These are phyloP conservation scores for Pyricularia pennisetigena DNA, from an alignment of 2,329 filamentous ascomycete species.

Conservation along the genomic window DNA sequence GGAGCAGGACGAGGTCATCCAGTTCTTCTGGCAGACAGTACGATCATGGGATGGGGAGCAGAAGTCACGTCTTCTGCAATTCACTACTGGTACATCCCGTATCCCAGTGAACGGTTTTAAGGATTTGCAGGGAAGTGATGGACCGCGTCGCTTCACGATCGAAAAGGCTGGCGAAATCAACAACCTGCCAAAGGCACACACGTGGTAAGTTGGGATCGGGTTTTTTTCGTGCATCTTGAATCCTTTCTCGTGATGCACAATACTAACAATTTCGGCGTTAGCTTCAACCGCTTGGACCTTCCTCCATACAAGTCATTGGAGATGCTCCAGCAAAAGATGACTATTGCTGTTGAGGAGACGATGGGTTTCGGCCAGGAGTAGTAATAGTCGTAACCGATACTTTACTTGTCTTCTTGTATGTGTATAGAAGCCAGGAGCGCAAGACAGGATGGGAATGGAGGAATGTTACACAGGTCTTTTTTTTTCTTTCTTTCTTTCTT, in stretches of 20 bases:
- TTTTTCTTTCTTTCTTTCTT: slow-evolving; percentile 3
- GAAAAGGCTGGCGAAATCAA: slow-evolving; percentile 89
- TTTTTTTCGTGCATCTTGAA: background rate
- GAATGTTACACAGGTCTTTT: background rate
- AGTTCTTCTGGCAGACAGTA: slow-evolving; percentile 98
- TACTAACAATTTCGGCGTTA: slow-evolving; percentile 22
- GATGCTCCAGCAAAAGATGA: slow-evolving; percentile 77
- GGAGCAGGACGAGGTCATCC: slow-evolving; percentile 92
- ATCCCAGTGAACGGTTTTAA: slow-evolving; percentile 99
- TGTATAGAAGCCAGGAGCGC: background rate
- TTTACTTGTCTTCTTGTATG: background rate
- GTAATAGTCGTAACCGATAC: slow-evolving; percentile 41
- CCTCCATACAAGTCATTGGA: slow-evolving; percentile 89
- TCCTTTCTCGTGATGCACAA: background rate
- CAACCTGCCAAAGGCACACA: slow-evolving; percentile 93
- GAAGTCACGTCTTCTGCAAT: slow-evolving; percentile 91
- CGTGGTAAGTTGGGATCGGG: slow-evolving; percentile 69
- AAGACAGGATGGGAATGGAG: background rate
- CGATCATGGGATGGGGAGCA: slow-evolving; percentile 96
- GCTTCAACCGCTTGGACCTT: slow-evolving; percentile 94
- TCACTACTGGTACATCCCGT: slow-evolving; percentile 92
- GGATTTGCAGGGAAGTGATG: slow-evolving; percentile 94
- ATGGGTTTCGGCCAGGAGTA: slow-evolving; percentile 99
- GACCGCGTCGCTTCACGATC: slow-evolving; percentile 90
- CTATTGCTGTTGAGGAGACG: slow-evolving; percentile 96